Base-by-base conservation (phyloP, 495 filamentous ascomycete genomes). In the Neohortaea acidophila region DNA sequence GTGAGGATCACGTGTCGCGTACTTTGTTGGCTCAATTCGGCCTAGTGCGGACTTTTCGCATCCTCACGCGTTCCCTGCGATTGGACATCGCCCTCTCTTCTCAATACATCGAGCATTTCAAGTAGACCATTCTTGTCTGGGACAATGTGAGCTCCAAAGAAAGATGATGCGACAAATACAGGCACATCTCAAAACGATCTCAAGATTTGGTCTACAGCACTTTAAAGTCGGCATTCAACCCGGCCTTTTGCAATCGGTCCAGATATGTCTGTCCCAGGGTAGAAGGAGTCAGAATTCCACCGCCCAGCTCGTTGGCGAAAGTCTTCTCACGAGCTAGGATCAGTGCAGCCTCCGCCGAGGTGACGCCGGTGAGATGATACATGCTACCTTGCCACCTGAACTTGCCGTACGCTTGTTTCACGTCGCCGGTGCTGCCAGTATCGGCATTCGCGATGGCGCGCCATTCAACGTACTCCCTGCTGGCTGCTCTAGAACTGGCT, bases 231-330 rank as follows among this genome's bases (percentile, higher is more conserved):
- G 82, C 61, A 33, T 60, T 69, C 41, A 82, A 72, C 1, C 80
- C 80, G 11, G 62, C 68, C 33, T 66, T 63, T 11, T 70, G 63
- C 43, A 87, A 53, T 28, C 80, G 68, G 51, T 89, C 76, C 40
- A 89, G 66, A 51, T 72, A 85, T 21, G 65, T 63, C 55, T 85
- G 77, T 0, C 84, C 84, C 25, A 94, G 58, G 26, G 72, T 80
- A n/a, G 82, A 79, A n/a, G 84, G 68, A 1, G 84, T 94, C 14
- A 84, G 73, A 18, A 91, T 61, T 8, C 82, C 82, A 18, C 81
- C 77, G 0, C 67, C 61, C 1, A 81, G 63, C 14, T 69, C 61
- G 45, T 66, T 65, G 38, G 63, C 69, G 9, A 68, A 55, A 17
- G 67, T 66, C 22, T 72, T 72, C 21, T 81, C 70, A 18, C 73